Conservation (phyloP, 2,329 filamentous ascomycete species). For the Coniochaeta sp. region DNA sequence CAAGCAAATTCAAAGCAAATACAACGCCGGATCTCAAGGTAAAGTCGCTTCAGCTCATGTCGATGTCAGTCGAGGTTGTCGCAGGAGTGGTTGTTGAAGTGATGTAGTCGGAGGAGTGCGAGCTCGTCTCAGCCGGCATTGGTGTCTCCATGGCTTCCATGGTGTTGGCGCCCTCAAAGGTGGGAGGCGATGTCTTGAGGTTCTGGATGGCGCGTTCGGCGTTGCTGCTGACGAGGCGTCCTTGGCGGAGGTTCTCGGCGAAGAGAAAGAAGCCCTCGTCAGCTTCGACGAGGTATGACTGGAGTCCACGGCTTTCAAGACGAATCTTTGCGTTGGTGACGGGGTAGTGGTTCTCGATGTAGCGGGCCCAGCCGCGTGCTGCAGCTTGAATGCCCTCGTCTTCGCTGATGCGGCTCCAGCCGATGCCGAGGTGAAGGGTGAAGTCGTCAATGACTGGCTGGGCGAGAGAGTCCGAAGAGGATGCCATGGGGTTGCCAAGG, state of each 20-base stretch:
- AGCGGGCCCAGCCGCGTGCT: slow-evolving; percentile 73
- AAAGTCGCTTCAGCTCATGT: slow-evolving; percentile 25
- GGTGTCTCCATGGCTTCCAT: slow-evolving; percentile 42
- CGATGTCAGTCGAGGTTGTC: slow-evolving; percentile 20
- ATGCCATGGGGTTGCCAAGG: slow-evolving; percentile 24
- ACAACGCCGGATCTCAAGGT: slow-evolving; percentile 12
- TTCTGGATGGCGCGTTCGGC: slow-evolving; percentile 49
- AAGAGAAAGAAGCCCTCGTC: slow-evolving; percentile 58
- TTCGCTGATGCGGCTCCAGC: slow-evolving; percentile 76
- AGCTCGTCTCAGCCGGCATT: slow-evolving; percentile 18
- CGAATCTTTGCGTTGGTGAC: slow-evolving; percentile 59
- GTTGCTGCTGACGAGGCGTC: slow-evolving; percentile 52
- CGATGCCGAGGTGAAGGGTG: slow-evolving; percentile 82
- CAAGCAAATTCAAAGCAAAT: slow-evolving; percentile 8
- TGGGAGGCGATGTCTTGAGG: slow-evolving; percentile 47
- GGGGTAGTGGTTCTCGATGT: slow-evolving; percentile 80
- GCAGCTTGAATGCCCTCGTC: slow-evolving; percentile 69
- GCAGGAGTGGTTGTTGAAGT: slow-evolving; percentile 6
- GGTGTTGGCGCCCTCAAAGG: slow-evolving; percentile 47
- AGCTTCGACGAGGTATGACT: slow-evolving; percentile 66
- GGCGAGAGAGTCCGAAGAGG: slow-evolving; percentile 40
- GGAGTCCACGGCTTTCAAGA: slow-evolving; percentile 65
- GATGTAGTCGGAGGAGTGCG: background rate
- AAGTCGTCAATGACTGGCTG: slow-evolving; percentile 76
- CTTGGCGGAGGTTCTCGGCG: slow-evolving; percentile 54